Conservation (phyloP, 768 basidiomycete species). For the Boletus rubescentipes region DNA sequence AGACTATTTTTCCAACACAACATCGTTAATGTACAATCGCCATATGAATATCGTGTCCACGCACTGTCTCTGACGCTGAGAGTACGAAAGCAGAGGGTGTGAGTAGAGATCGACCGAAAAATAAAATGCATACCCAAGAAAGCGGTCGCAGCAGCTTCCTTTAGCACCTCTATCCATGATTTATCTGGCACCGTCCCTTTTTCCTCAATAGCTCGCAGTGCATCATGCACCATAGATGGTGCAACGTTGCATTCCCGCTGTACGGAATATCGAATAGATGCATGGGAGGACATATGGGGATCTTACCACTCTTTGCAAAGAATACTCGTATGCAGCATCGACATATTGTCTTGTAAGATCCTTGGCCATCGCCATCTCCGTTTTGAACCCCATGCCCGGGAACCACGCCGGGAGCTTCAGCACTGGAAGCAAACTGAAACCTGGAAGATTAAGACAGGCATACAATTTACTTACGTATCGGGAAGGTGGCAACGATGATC, state of each 20-base stretch:
- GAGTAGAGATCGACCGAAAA: background rate
- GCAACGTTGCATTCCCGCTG: background rate
- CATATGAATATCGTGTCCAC: background rate
- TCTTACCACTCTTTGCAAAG: background rate
- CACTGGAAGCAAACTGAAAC: background rate
- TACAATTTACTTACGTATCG: background rate
- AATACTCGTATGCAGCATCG: background rate
- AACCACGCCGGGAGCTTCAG: slow-evolving; percentile 17
- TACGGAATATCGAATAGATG: background rate
- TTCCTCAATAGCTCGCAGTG: background rate
- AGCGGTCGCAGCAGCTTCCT: background rate
- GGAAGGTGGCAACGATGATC: background rate
- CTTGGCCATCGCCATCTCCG: background rate
- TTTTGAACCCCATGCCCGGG: background rate
- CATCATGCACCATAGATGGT: background rate
- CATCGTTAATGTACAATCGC: background rate
- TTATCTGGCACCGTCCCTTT: background rate
- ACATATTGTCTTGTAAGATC: background rate
- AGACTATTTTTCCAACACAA: background rate
- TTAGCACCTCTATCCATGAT: background rate
- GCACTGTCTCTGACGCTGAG: background rate
- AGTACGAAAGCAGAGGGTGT: background rate
- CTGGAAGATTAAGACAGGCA: background rate
- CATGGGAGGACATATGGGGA: background rate
- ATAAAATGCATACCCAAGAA: background rate